Evolutionary conservation across 148 eudicot genomes (phyloP).

Genomic region (Heliosperma pusillum): DNA sequence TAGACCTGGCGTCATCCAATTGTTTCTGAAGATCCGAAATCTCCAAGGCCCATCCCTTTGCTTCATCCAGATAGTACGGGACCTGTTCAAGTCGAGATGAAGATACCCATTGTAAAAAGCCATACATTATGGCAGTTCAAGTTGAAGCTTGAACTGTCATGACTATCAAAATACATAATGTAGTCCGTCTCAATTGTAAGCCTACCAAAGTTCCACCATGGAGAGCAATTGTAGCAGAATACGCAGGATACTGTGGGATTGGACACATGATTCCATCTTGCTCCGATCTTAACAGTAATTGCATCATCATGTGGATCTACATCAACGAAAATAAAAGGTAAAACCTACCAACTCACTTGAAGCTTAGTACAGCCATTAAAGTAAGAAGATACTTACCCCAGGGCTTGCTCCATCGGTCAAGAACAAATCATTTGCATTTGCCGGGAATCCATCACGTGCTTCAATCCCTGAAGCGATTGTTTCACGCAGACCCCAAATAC

Average conservation of each 20-base stretch:
- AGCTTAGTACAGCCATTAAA: neutral
- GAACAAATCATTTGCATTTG: conserved; percentile 86
- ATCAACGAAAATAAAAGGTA: neutral
- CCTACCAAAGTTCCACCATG: conserved; percentile 94
- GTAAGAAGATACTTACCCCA: conserved; percentile 27
- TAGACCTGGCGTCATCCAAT: conserved; percentile 68
- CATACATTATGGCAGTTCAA: neutral
- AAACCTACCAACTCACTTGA: neutral
- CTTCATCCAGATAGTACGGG: conserved; percentile 94
- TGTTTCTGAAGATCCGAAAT: conserved; percentile 69
- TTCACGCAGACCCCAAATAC: conserved; percentile 88
- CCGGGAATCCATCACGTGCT: conserved; percentile 90
- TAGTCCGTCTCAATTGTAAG: neutral
- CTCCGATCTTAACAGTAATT: conserved; percentile 72
- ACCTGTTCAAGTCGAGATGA: conserved; percentile 40
- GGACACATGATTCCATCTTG: conserved; percentile 93
- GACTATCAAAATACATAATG: neutral
- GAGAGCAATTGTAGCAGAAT: conserved; percentile 96
- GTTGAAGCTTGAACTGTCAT: neutral
- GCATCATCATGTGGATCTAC: conserved; percentile 97
- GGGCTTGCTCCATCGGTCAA: conserved; percentile 95
- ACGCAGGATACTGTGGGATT: conserved; percentile 92
- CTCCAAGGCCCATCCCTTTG: conserved; percentile 89
- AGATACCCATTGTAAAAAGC: neutral
- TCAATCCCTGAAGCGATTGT: conserved; percentile 87